Base-by-base conservation (phyloP, 2,329 filamentous ascomycete species). In the Corinectria fuckeliana region DNA sequence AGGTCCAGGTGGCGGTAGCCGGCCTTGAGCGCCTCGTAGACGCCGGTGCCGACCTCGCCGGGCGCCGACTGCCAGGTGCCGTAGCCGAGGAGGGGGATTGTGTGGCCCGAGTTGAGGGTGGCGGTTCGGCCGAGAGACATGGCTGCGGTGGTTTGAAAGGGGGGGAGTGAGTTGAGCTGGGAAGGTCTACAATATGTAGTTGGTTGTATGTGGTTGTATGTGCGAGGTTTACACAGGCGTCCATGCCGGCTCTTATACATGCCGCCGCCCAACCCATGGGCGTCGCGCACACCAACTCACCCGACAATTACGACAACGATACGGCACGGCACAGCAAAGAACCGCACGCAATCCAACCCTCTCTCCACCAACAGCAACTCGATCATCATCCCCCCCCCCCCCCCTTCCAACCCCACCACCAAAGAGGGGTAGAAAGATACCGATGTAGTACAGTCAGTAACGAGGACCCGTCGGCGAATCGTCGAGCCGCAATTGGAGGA, bases 1-100 rank as follows among this genome's bases (percentile, higher is more conserved):
- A 80, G 73, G 60, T 81, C 79, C 63, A 90, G 85, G 74, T 89
- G 87, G 51, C 85, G 82, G 77, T 90, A 90, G 58, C 88, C 88
- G 36, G 79, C 75, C 73, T 83, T 84, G 60, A 90, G 80, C 32
- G 88, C 87, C 64, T 82, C 81, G 73, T 85, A 86, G 69, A 91
- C 87, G 38, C 88, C 88, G 34, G 83, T 78, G 58, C 84, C 82
- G 60, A 89, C 87, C 75, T 90, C 84, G 63, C 85, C 85, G 50
- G 87, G 86, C 66, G 82, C 78, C 28, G 88, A 86, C 73, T 90
- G 88, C 88, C 88, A 90, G 68, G 88, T 90, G 69, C 88, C 87
- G 60, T 74, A 81, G 62, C 84, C 83, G 61, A 88, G 76, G 49
- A 80, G 80, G 3, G 87, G 85, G 56, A 91, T 90, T 77, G 87